A percentile compares a stretch with the other conserved stretches of the same genome.
phyloP scores from a whole-genome alignment of 179 eudicot genomes.

The Kewa caespitosa region DNA sequence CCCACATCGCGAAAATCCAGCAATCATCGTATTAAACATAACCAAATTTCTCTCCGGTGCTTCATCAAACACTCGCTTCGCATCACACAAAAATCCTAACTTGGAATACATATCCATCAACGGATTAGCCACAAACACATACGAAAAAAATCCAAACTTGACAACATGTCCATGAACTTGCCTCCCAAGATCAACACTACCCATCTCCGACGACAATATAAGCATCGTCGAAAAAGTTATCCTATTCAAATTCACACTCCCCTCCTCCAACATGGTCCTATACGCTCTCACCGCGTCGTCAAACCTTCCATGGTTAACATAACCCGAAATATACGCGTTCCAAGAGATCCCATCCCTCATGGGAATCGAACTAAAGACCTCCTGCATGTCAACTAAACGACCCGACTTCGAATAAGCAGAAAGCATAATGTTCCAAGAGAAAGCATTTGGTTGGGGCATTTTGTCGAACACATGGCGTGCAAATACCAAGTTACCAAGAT shows the following conservation, averaged over 20 bases:
- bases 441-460: conserved; percentile 62
- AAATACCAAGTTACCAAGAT: conserved; percentile 38
- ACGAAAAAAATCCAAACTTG: conserved; percentile 66
- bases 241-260: conserved; percentile 50
- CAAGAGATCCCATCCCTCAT: conserved; percentile 77
- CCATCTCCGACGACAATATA: conserved; percentile 46
- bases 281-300: conserved; percentile 55
- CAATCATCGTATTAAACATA: conserved; percentile 77
- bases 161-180: conserved; percentile 80
- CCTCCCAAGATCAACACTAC: conserved; percentile 56
- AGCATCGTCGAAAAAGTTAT: conserved; percentile 82
- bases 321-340: conserved; percentile 83
- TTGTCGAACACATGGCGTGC: conserved; percentile 82
- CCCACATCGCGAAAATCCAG: conserved; percentile 66
- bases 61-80: conserved; percentile 58
- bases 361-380: conserved; percentile 55
- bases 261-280: conserved; percentile 58
- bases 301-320: conserved; percentile 40
- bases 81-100: conserved; percentile 50
- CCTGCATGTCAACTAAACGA: conserved; percentile 46
- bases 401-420: conserved; percentile 57
- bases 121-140: conserved; percentile 79
- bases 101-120: conserved; percentile 89
- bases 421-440: conserved; percentile 78
- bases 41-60: conserved; percentile 79